phyloP scores from a whole-genome alignment of 192 early-diverging fungal genomes.

The Podila clonocystis region DNA sequence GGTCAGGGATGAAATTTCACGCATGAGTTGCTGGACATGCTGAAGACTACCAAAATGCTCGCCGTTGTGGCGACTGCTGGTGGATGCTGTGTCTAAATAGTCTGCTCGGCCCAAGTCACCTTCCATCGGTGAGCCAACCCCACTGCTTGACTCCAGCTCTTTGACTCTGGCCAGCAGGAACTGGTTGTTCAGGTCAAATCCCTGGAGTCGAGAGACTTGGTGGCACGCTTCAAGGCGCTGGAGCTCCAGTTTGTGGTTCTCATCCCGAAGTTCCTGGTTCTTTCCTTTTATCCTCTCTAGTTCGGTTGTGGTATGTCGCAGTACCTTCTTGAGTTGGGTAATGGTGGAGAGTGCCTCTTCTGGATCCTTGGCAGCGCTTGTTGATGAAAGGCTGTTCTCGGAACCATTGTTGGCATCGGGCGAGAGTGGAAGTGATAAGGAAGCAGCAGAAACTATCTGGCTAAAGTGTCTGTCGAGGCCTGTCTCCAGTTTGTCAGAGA shows the following conservation, averaged over 20 bases:
- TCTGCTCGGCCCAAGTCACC: neutral
- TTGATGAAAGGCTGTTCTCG: neutral
- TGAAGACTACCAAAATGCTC: neutral
- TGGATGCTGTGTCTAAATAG: neutral
- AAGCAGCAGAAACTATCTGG: conserved; percentile 6
- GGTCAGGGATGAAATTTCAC: conserved; percentile 10
- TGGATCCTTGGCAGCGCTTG: neutral
- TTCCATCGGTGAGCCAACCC: neutral
- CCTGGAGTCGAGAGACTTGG: conserved; percentile 11
- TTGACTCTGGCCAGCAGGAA: conserved; percentile 44
- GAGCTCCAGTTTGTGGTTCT: conserved; percentile 6
- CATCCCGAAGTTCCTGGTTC: conserved; percentile 15
- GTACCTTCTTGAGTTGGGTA: conserved; percentile 2
- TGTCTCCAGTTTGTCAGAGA: conserved; percentile 18
- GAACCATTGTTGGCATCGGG: neutral
- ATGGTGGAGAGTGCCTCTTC: neutral
- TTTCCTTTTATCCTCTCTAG: conserved; percentile 12
- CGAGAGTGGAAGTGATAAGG: conserved; percentile 5
- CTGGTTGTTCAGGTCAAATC: conserved; percentile 21
- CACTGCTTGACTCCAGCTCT: conserved; percentile 23
- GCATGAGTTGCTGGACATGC: conserved; percentile 1
- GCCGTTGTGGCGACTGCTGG: neutral
- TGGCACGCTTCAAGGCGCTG: conserved; percentile 14
- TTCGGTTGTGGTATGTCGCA: neutral
- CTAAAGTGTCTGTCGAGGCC: conserved; percentile 22